phyloP scores from a whole-genome alignment of 768 basidiomycete genomes.

The Austroboletus festivus region DNA sequence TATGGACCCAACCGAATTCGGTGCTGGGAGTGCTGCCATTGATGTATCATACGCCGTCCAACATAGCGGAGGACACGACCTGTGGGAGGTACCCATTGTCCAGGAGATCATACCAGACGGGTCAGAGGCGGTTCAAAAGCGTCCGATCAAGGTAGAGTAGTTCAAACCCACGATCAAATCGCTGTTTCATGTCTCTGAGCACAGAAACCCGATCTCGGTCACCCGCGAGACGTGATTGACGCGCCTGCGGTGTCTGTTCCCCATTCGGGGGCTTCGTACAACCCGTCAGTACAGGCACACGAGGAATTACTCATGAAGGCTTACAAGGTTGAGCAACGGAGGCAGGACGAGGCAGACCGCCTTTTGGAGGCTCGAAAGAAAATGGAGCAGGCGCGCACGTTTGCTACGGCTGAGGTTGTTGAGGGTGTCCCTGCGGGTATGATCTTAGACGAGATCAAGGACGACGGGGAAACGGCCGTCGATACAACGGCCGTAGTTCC shows the following conservation, averaged over 20 bases:
- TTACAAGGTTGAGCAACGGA: conserved; percentile 59
- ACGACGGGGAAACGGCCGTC: conserved; percentile 37
- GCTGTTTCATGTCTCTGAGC: neutral
- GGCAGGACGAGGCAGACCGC: conserved; percentile 51
- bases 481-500: conserved; percentile 31
- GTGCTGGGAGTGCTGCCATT: conserved; percentile 60
- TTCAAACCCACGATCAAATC: neutral
- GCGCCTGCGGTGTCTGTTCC: conserved; percentile 68
- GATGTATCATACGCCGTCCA: conserved; percentile 69
- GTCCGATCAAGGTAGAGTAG: conserved; percentile 50
- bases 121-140: conserved; percentile 36
- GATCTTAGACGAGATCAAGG: conserved; percentile 48
- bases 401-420: conserved; percentile 30
- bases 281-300: conserved; percentile 74
- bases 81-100: conserved; percentile 46
- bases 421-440: conserved; percentile 58
- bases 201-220: conserved; percentile 47
- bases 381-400: conserved; percentile 47
- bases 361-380: conserved; percentile 51
- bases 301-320: conserved; percentile 68
- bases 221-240: conserved; percentile 52
- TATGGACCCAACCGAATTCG: conserved; percentile 65
- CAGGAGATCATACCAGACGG: conserved; percentile 42
- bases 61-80: conserved; percentile 62
- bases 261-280: conserved; percentile 85